phyloP scores from a whole-genome alignment of 768 basidiomycete species.

The Favolaschia claudopus region DNA sequence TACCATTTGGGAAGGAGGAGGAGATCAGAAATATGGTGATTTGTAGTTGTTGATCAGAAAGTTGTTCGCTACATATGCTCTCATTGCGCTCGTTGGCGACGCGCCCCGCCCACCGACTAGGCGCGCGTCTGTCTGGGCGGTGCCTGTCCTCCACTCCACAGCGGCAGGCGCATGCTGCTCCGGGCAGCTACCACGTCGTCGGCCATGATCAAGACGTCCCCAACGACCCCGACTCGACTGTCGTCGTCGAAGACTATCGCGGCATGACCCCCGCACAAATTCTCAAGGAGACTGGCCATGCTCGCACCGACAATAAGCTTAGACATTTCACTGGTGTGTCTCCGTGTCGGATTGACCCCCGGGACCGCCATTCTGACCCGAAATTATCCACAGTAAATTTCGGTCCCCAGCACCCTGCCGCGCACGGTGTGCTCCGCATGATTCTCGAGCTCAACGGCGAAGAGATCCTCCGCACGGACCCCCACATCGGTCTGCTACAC shows the following conservation, averaged over 20 bases:
- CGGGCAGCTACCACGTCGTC: slow-evolving; percentile 21
- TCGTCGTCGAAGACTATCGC: slow-evolving; percentile 84
- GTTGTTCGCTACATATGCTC: too few species aligned
- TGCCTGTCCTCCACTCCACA: slow-evolving; percentile 2
- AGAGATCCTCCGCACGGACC: slow-evolving; percentile 88
- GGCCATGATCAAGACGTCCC: slow-evolving; percentile 4
- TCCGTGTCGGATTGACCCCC: background rate
- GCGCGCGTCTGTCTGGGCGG: too few species aligned
- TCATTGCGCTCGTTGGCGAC: slow-evolving; percentile 23
- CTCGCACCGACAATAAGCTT: slow-evolving; percentile 79
- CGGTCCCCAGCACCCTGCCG: slow-evolving; percentile 98
- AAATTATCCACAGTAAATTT: slow-evolving; percentile 77
- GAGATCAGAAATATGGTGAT: too few species aligned
- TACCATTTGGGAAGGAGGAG: too few species aligned
- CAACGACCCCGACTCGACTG: slow-evolving; percentile 12
- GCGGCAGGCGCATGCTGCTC: background rate
- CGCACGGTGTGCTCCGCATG: slow-evolving; percentile 96
- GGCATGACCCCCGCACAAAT: slow-evolving; percentile 82
- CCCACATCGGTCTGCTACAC: slow-evolving; percentile 96
- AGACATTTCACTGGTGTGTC: slow-evolving; percentile 91
- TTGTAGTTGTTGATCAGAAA: too few species aligned
- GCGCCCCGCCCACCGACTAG: slow-evolving; percentile 19
- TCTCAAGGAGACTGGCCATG: slow-evolving; percentile 69
- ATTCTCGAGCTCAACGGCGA: slow-evolving; percentile 98
- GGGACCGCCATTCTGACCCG: slow-evolving; percentile 18